Evolutionary conservation across 306 rosid species (phyloP).

Genomic region (Fragaria nilgerrensis): DNA sequence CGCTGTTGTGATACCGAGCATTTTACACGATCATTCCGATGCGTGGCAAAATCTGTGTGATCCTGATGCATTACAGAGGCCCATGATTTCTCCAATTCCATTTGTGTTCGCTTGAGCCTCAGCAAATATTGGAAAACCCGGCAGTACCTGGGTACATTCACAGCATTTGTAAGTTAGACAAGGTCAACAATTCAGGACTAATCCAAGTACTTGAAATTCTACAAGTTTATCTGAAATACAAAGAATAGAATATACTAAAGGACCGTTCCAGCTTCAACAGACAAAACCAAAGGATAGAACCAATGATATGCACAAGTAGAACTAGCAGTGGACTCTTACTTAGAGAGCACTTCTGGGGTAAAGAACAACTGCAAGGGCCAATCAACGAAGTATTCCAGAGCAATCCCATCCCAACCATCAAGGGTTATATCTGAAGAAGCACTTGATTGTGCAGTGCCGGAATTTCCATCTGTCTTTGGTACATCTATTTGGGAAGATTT

Average conservation of each 20-base stretch:
- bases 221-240: neutral
- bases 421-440: constrained; percentile 64
- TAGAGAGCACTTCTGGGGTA: constrained; percentile 90
- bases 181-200: constrained; percentile 12
- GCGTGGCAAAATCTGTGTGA: constrained; percentile 74
- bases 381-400: constrained; percentile 90
- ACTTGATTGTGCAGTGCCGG: constrained; percentile 47
- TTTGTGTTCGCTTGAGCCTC: constrained; percentile 87
- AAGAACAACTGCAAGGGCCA: constrained; percentile 98
- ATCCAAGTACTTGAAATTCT: constrained; percentile 17
- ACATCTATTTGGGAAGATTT: constrained; percentile 64
- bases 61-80: constrained; percentile 93
- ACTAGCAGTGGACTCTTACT: constrained; percentile 52
- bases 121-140: constrained; percentile 87
- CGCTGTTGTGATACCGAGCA: constrained; percentile 50
- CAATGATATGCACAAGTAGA: constrained; percentile 22
- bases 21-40: constrained; percentile 43
- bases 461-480: constrained; percentile 55
- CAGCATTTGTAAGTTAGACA: constrained; percentile 16
- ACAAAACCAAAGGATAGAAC: constrained; percentile 21
- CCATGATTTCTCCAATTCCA: constrained; percentile 98
- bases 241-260: neutral
- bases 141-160: constrained; percentile 55
- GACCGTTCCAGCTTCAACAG: constrained; percentile 3
- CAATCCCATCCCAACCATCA: constrained; percentile 96